Percentiles rank a stretch among this genome's conserved stretches.
Evolutionary conservation across 257 asterid genomes (phyloP).

Genomic region (Nicotiana otophora): DNA sequence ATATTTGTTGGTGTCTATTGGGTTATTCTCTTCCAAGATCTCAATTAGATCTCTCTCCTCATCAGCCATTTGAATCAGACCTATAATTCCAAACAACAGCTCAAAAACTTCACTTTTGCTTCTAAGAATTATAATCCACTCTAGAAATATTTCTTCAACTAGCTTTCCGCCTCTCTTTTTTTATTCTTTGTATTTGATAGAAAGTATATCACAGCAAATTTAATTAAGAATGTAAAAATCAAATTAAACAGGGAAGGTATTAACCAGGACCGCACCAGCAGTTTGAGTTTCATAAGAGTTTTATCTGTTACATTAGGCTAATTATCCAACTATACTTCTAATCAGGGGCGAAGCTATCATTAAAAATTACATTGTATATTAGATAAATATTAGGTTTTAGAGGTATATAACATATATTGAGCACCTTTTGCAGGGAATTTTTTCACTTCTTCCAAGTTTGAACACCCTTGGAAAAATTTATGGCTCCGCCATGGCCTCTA

Average conservation of each 20-base stretch:
- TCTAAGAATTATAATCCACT: neutral
- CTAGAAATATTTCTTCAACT: neutral
- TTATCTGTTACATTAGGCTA: neutral
- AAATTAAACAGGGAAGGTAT: neutral
- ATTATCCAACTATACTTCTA: neutral
- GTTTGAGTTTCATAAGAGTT: neutral
- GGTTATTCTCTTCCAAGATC: conserved; percentile 56
- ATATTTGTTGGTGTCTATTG: conserved; percentile 60
- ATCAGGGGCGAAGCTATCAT: neutral
- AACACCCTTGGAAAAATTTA: too few species aligned
- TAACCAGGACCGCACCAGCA: neutral
- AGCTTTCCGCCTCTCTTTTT: neutral
- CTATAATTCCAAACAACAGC: neutral
- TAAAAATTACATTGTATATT: too few species aligned
- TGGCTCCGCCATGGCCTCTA: neutral
- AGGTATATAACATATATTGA: too few species aligned
- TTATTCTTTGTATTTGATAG: neutral
- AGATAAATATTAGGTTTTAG: too few species aligned
- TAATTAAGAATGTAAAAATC: neutral
- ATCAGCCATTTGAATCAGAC: conserved; percentile 33
- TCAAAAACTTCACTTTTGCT: neutral
- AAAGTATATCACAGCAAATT: neutral
- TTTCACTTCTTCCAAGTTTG: too few species aligned
- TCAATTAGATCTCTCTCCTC: conserved; percentile 71
- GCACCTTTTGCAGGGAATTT: too few species aligned